phyloP scores from a whole-genome alignment of 495 filamentous ascomycete genomes.

The Podospora comata region DNA sequence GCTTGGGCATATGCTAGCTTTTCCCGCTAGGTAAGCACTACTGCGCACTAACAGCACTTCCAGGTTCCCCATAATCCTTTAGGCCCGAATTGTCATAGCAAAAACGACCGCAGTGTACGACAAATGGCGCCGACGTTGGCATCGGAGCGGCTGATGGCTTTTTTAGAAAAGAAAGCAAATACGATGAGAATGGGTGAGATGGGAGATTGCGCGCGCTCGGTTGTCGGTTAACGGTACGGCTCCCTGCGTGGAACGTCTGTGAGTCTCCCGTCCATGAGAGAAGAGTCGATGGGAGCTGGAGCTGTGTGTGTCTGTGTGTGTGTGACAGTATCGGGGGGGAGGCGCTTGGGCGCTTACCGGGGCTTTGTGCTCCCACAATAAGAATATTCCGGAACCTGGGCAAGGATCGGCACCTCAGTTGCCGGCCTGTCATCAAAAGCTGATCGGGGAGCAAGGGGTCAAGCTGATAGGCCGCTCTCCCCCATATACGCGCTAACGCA shows the following conservation, averaged over 20 bases:
- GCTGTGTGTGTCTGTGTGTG: background rate
- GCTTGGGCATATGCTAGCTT: background rate
- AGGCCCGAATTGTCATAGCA: too few species aligned
- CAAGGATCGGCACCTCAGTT: constrained; percentile 1
- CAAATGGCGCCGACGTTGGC: background rate
- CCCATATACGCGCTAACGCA: constrained; percentile 4
- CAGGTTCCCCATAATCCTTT: too few species aligned
- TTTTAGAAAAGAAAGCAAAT: background rate
- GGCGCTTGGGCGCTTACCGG: constrained; percentile 6
- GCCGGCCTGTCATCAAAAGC: background rate
- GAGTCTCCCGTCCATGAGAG: too few species aligned
- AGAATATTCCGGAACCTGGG: constrained; percentile 11
- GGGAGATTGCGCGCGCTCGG: background rate
- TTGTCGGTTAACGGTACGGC: constrained; percentile 7
- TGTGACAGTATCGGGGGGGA: constrained; percentile 9
- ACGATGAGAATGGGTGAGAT: background rate
- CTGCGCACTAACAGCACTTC: background rate
- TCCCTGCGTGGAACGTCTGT: background rate
- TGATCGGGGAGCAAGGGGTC: background rate
- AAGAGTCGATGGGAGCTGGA: too few species aligned
- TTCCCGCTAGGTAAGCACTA: background rate
- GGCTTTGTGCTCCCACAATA: background rate
- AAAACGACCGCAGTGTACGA: too few species aligned
- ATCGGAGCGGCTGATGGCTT: background rate
- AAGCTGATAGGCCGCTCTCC: background rate